A percentile compares a stretch with the other conserved stretches of the same genome.
Evolutionary conservation across 495 filamentous ascomycete genomes (phyloP).

Genomic region (Daldinia bambusicola): DNA sequence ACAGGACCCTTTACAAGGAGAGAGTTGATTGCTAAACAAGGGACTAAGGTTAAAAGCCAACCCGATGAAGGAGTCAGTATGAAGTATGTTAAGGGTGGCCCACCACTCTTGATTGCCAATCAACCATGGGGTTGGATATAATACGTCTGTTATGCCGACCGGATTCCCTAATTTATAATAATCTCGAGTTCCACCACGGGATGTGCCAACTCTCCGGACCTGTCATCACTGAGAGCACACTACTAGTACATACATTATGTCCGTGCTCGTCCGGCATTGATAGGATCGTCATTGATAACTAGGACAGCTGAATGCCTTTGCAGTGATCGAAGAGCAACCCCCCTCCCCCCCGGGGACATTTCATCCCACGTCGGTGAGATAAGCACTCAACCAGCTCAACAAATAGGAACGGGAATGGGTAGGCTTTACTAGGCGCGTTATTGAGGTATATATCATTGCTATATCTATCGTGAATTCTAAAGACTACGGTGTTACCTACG

Average conservation of each 20-base stretch:
- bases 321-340: slow-evolving; percentile 6
- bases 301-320: not conserved
- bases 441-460: not conserved
- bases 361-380: slow-evolving; percentile 35
- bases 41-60: slow-evolving; percentile 10
- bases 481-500: not conserved
- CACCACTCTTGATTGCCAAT: not conserved
- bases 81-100: slow-evolving; percentile 1
- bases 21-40: slow-evolving; percentile 21
- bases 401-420: slow-evolving; percentile 20
- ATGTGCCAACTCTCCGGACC: slow-evolving; percentile 12
- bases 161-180: slow-evolving; percentile 23
- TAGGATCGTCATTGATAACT: slow-evolving; percentile 16
- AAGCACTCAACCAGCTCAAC: slow-evolving; percentile 30
- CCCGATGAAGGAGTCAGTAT: not conserved
- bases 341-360: slow-evolving; percentile 16
- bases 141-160: slow-evolving; percentile 15
- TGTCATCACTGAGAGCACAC: not conserved
- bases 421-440: not conserved
- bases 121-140: not conserved
- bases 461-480: not conserved
- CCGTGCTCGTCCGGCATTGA: not conserved
- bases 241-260: not conserved
- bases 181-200: slow-evolving; percentile 28
- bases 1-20: not conserved